Base-by-base conservation (phyloP, 1,284 basidiomycete genomes). In the Moesziomyces antarcticus region DNA sequence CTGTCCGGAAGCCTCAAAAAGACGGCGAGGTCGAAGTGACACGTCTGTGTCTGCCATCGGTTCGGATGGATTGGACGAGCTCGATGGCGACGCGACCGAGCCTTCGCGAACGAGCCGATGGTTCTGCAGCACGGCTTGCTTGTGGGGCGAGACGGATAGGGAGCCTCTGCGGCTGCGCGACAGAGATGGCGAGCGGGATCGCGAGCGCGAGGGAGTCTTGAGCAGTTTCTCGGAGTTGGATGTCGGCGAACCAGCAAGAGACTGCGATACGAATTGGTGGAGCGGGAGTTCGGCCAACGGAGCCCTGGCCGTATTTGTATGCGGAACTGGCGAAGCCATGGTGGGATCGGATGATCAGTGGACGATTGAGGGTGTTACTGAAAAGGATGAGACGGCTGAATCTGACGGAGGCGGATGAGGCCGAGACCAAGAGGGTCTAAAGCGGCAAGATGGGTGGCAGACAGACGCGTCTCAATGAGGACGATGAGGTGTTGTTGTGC, bases 101-200 rank as follows among this genome's bases (percentile, higher is more conserved):
- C 63, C 69, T 52, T 66, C 64, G 41, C 70, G 64, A 33, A 63
- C 64, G 5, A 60, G 56, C 14, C 64, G 56, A 42, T 73, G 70
- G 46, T 58, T 67, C 21, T 73, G 70, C 7, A 73, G 42, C 16
- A 73, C 22, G 24, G 64, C 70, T 44, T 73, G 70, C 24, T 73
- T 73, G 45, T 73, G 70, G 5, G 70, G 70, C 16, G 70, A 73
- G 20, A 73, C 70, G 5, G 70, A 67, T 20, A 61, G 43, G 0
- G 70, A 73, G 25, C 53, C 56, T 21, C 56, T 48, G 22, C 59
- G 59, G 46, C 70, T 73, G 5, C 48, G 37, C 3, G 69, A 49
- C 24, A 66, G 41, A 18, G 69, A 72, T 9, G 69, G 63, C 3
- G 69, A 72, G n/a, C 58, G 63, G 4, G 69, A 72, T 13, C 63